These are phyloP conservation scores for Neoboletus subvelutipes DNA, from an alignment of 768 basidiomycete species.

Conservation along the genomic window DNA sequence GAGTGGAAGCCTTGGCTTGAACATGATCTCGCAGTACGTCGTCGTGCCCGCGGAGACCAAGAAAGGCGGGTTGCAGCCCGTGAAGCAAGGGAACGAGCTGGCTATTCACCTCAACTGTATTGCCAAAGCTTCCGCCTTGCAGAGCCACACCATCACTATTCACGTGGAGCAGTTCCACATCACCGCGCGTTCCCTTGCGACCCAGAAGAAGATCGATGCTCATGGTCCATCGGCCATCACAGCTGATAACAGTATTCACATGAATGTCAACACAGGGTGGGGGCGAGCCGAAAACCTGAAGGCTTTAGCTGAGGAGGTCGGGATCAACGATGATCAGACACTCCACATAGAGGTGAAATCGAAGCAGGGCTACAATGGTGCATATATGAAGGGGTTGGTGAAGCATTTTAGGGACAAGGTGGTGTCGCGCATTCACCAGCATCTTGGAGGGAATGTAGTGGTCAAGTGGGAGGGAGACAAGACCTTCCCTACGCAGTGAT, in stretches of 20 bases:
- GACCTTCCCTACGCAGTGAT: slow-evolving; percentile 5
- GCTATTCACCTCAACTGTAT: slow-evolving; percentile 8
- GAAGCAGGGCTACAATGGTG: slow-evolving; percentile 5
- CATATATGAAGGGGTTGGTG: background rate
- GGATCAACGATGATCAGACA: background rate
- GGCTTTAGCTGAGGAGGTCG: slow-evolving; percentile 5
- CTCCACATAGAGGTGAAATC: background rate
- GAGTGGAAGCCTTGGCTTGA: background rate
- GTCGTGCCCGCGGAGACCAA: background rate
- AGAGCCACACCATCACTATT: background rate
- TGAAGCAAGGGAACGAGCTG: background rate
- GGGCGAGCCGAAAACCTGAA: background rate
- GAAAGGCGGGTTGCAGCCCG: background rate
- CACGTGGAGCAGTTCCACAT: background rate
- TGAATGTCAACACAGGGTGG: slow-evolving; percentile 9
- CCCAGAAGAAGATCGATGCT: background rate
- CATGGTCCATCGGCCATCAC: slow-evolving; percentile 3
- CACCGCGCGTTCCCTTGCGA: background rate
- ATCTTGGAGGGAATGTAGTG: slow-evolving; percentile 2
- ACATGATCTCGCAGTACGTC: slow-evolving; percentile 9
- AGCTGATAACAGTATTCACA: slow-evolving; percentile 9
- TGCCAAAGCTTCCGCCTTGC: background rate
- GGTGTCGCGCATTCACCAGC: background rate
- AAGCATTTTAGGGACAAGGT: slow-evolving; percentile 3
- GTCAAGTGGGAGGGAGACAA: slow-evolving; percentile 12